phyloP scores from a whole-genome alignment of 2,329 filamentous ascomycete genomes.

The Biscogniauxia sp. region DNA sequence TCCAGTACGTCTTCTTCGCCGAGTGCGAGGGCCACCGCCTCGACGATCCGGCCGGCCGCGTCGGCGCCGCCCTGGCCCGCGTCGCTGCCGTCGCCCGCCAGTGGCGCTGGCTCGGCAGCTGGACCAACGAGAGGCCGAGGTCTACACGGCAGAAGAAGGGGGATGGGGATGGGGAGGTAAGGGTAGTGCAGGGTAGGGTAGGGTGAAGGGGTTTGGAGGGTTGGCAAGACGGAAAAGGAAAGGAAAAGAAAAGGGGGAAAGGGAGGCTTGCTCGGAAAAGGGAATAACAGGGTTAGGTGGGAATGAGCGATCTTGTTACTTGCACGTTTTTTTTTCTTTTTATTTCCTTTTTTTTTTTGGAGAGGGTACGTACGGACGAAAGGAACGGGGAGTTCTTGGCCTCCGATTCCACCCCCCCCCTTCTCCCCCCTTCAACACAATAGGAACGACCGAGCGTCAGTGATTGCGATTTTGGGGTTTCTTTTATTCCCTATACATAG shows the following conservation, averaged over 20 bases:
- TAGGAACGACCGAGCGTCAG: too few relatives aligned
- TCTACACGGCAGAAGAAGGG: background rate
- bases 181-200: background rate
- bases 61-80: slow-evolving; percentile 59
- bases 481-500: too few relatives aligned
- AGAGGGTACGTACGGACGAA: too few relatives aligned
- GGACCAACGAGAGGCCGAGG: slow-evolving; percentile 43
- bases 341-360: too few relatives aligned
- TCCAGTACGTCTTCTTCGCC: slow-evolving; percentile 94
- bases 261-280: background rate
- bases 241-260: background rate
- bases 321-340: too few relatives aligned
- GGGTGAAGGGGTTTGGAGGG: background rate
- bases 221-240: background rate
- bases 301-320: too few relatives aligned
- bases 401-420: too few relatives aligned
- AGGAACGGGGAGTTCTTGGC: too few relatives aligned
- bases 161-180: background rate
- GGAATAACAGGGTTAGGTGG: too few relatives aligned
- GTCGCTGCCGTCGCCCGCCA: slow-evolving; percentile 57
- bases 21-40: slow-evolving; percentile 71
- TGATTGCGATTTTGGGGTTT: too few relatives aligned
- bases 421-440: too few relatives aligned
- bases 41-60: slow-evolving; percentile 53
- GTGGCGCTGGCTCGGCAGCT: slow-evolving; percentile 70